phyloP scores from a whole-genome alignment of 768 basidiomycete species.

The Leccinum uliginosum region DNA sequence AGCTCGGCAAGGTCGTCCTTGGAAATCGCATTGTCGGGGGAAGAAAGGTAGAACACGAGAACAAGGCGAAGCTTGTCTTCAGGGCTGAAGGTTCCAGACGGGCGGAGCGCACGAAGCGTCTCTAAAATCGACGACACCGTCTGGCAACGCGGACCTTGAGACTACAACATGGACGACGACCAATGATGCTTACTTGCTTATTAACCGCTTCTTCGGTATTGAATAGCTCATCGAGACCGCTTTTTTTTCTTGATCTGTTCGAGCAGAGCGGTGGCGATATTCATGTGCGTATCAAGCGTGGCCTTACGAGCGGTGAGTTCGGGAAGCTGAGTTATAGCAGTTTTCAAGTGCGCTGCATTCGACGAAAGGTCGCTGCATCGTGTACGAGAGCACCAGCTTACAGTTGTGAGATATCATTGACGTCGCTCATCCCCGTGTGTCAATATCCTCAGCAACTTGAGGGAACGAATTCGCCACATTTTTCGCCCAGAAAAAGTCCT shows the following conservation, averaged over 20 bases:
- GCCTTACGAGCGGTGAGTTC: conserved; percentile 96
- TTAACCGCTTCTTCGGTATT: conserved; percentile 89
- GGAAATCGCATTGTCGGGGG: conserved; percentile 70
- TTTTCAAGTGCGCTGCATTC: conserved; percentile 92
- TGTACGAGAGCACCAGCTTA: conserved; percentile 36
- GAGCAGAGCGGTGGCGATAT: conserved; percentile 91
- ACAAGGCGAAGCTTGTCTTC: conserved; percentile 90
- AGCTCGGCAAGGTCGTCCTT: conserved; percentile 89
- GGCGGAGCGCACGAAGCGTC: conserved; percentile 70
- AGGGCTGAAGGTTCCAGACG: conserved; percentile 61
- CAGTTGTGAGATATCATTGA: conserved; percentile 94
- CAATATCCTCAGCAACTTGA: conserved; percentile 97
- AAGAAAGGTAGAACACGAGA: conserved; percentile 92
- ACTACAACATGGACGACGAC: not conserved
- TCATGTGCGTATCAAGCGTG: conserved; percentile 98
- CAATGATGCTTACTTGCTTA: conserved; percentile 58
- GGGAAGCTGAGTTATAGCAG: conserved; percentile 94
- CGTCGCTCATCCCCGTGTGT: conserved; percentile 92
- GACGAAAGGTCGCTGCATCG: conserved; percentile 70
- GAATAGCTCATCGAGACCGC: conserved; percentile 96
- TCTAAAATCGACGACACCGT: conserved; percentile 79
- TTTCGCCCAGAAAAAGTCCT: conserved; percentile 99
- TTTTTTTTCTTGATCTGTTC: conserved; percentile 93
- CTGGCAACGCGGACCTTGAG: conserved; percentile 32
- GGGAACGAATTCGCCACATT: conserved; percentile 97